Evolutionary conservation across 257 asterid genomes (phyloP), one percentile per base, ranked within the genome.

Genomic region (Salvia rosmarinus): DNA sequence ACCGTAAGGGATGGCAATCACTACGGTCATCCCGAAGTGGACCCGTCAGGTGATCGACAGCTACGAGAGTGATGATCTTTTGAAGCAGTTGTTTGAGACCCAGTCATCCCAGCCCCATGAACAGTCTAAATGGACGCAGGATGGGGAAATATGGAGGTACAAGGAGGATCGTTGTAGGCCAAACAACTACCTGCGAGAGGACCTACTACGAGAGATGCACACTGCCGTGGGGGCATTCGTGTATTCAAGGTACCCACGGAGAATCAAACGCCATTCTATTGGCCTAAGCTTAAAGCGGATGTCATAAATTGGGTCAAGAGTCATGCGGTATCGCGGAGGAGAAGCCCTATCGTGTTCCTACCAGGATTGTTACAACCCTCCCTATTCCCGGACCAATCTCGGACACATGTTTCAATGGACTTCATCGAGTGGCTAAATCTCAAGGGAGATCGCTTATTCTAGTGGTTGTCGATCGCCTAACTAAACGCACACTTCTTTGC

Each of bases 201-300:
- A 6, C 2, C 44, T 39, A 1, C 44, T 39, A 39, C 44, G 4
- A 8, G 44, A 39, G 44, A 39, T 39, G 44, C 44, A 39, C 12
- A 39, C 66, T 7, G 0, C 64, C 7, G 0, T 49, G 0, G 80
- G 77, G 71, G 0, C 72, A 70, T 34, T 76, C 72, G 0, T 60
- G 72, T 0, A 25, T 61, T 0, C 4, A 3, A 10, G 7, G 80
- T 0, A 76, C 62, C 1, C 62, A 35, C 14, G 37, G 10, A 23
- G 67, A 3, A 28, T 64, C 1, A 61, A 25, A 25, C 0, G 20
- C 0, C 42, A 0, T 66, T 66, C 19, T 39, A 39, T 39, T 50
- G 62, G 79, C 69, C 78, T 6, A n/a, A 6, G 0, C 2, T 76
- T 3, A 65, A 66, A 3, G 11, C 4, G 1, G 81, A 64, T 1